Percentiles rank a stretch among this genome's conserved stretches.
These are phyloP conservation scores for Solanum chmielewskii DNA, from an alignment of 257 asterid genomes.

Conservation along the genomic window DNA sequence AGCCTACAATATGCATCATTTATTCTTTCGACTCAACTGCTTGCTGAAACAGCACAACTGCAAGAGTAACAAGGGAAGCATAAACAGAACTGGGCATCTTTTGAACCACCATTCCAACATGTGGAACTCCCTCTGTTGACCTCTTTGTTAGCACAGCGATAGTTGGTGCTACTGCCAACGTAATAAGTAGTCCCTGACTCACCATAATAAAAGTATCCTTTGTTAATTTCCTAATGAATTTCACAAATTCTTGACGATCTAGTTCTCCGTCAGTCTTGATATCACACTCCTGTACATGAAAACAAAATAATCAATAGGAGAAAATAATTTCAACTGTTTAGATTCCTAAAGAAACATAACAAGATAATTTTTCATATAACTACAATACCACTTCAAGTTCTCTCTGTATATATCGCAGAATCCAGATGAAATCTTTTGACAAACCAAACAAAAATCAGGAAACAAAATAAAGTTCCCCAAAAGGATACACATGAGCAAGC, in stretches of 20 bases:
- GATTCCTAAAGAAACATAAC: background rate
- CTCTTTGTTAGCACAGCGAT: conserved; percentile 66
- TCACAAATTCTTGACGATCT: conserved; percentile 56
- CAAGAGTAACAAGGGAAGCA: conserved; percentile 33
- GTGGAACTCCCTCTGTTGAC: conserved; percentile 72
- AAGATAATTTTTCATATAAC: background rate
- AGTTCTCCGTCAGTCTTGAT: conserved; percentile 69
- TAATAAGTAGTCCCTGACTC: conserved; percentile 59
- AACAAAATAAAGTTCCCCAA: background rate
- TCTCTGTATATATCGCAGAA: background rate
- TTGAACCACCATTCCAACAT: conserved; percentile 67
- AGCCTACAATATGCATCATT: too few species aligned
- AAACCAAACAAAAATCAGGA: background rate
- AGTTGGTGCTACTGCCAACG: conserved; percentile 74
- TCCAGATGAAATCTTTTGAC: background rate
- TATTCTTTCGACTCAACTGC: too few species aligned
- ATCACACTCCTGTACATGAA: conserved; percentile 50
- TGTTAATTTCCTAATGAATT: conserved; percentile 43
- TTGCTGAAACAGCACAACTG: too few species aligned
- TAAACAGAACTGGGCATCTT: conserved; percentile 64
- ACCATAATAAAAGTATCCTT: conserved; percentile 55
- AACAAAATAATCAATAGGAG: background rate
- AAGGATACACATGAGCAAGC: background rate
- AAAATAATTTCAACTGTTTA: background rate
- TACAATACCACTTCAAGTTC: background rate